These are phyloP conservation scores for Cryptococcus floricola DNA, from an alignment of 1,284 basidiomycete genomes.

Conservation along the genomic window DNA sequence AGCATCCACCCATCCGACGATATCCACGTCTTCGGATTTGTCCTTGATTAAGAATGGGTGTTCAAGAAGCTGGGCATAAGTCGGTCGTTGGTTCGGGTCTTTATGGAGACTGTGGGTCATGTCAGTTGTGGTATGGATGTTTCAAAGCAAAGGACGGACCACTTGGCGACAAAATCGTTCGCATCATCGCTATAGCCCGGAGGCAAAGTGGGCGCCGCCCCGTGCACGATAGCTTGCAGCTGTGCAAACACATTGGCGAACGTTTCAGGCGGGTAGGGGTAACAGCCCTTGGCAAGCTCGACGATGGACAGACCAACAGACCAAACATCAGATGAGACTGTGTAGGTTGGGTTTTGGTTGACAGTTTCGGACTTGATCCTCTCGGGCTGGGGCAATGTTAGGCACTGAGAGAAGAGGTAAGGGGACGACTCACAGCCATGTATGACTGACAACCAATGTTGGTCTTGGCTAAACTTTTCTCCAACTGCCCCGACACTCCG, in stretches of 20 bases:
- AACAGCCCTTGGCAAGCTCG: slow-evolving; percentile 85
- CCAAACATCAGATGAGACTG: slow-evolving; percentile 97
- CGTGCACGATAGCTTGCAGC: slow-evolving; percentile 91
- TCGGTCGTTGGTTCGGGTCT: slow-evolving; percentile 71
- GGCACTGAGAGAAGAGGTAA: slow-evolving; percentile 1
- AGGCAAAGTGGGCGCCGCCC: slow-evolving; percentile 82
- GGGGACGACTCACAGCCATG: slow-evolving; percentile 75
- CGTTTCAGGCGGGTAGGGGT: slow-evolving; percentile 98
- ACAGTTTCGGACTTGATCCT: slow-evolving; percentile 92
- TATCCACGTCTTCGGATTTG: slow-evolving; percentile 64
- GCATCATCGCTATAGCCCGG: slow-evolving; percentile 50
- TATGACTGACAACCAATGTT: slow-evolving; percentile 99
- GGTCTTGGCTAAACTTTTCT: slow-evolving; percentile 93
- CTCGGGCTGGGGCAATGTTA: slow-evolving; percentile 62
- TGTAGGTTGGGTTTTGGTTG: slow-evolving; percentile 82
- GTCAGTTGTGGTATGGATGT: neutral
- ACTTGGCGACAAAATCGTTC: slow-evolving; percentile 53
- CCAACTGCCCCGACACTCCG: slow-evolving; percentile 94
- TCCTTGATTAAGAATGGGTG: slow-evolving; percentile 68
- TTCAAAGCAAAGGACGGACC: slow-evolving; percentile 39
- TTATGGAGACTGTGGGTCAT: slow-evolving; percentile 63
- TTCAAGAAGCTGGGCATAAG: slow-evolving; percentile 74
- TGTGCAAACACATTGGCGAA: slow-evolving; percentile 97
- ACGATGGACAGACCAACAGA: slow-evolving; percentile 94
- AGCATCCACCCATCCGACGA: slow-evolving; percentile 71